Conservation (phyloP, 2,329 filamentous ascomycete genomes). For the Aspergillus unguis region DNA sequence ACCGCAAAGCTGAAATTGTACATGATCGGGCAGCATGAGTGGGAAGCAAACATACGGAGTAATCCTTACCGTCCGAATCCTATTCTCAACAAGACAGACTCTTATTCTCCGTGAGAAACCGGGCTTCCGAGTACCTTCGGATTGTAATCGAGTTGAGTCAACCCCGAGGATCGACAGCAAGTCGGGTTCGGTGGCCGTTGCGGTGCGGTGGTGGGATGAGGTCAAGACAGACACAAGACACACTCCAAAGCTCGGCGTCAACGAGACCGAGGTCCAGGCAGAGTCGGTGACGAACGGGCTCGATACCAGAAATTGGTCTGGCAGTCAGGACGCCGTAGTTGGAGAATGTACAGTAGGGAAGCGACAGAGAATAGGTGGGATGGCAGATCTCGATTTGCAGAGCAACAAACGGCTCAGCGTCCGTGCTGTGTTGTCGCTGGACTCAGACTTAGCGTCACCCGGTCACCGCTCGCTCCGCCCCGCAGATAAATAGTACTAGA, state of each 20-base stretch:
- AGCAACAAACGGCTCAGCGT: conserved; percentile 13
- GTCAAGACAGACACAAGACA: background rate
- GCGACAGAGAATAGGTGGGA: background rate
- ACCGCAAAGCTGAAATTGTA: no score
- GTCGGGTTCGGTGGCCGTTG: background rate
- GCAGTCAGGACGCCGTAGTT: background rate
- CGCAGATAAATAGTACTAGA: conserved; percentile 10
- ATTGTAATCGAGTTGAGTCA: no score
- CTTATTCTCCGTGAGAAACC: no score
- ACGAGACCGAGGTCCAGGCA: background rate
- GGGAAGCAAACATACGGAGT: no score
- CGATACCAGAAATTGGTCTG: background rate
- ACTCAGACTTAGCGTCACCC: conserved; percentile 16
- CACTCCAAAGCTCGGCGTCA: conserved; percentile 1
- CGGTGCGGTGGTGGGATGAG: background rate
- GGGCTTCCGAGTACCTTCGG: no score
- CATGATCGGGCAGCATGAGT: no score
- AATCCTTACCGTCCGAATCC: no score
- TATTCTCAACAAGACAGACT: no score
- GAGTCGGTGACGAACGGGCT: background rate
- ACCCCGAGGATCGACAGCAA: no score
- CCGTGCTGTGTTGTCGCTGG: conserved; percentile 24
- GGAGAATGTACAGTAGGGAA: background rate
- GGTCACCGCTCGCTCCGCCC: conserved; percentile 25
- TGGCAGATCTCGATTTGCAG: conserved; percentile 3